Percentiles rank a stretch among this genome's conserved stretches.
Conservation (phyloP, 495 filamentous ascomycete species). For the Penicillium soppii region DNA sequence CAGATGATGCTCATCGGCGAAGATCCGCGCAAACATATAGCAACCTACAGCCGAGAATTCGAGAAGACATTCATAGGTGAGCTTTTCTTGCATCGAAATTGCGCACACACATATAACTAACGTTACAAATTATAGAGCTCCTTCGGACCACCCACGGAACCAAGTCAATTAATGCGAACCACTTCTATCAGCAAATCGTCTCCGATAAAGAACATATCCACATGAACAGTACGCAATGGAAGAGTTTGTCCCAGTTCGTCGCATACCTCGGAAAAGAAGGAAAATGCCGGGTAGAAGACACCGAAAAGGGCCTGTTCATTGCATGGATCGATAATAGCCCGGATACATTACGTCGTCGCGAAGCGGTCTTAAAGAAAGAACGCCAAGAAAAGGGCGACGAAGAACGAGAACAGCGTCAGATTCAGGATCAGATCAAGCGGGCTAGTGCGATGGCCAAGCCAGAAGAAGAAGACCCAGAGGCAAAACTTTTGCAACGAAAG, state of each 20-base stretch:
- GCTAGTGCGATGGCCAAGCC: constrained; percentile 47
- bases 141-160: constrained; percentile 80
- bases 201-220: constrained; percentile 72
- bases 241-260: constrained; percentile 80
- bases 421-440: constrained; percentile 75
- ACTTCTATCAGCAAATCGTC: constrained; percentile 84
- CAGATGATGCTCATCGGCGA: constrained; percentile 84
- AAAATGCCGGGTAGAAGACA: constrained; percentile 83
- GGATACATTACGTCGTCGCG: constrained; percentile 74
- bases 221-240: constrained; percentile 91
- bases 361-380: constrained; percentile 80
- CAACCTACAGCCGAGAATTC: constrained; percentile 76
- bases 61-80: constrained; percentile 68
- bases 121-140: constrained; percentile 15
- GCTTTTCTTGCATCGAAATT: background rate
- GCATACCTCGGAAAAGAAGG: constrained; percentile 81
- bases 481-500: constrained; percentile 58
- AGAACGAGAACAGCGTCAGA: constrained; percentile 75
- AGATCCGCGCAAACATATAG: constrained; percentile 74
- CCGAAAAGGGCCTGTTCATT: constrained; percentile 80
- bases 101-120: background rate
- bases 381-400: constrained; percentile 85
- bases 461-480: constrained; percentile 42
- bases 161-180: constrained; percentile 80
- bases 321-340: constrained; percentile 89